These are phyloP conservation scores for Aspergillus panamensis DNA, from an alignment of 495 filamentous ascomycete species.

Conservation along the genomic window DNA sequence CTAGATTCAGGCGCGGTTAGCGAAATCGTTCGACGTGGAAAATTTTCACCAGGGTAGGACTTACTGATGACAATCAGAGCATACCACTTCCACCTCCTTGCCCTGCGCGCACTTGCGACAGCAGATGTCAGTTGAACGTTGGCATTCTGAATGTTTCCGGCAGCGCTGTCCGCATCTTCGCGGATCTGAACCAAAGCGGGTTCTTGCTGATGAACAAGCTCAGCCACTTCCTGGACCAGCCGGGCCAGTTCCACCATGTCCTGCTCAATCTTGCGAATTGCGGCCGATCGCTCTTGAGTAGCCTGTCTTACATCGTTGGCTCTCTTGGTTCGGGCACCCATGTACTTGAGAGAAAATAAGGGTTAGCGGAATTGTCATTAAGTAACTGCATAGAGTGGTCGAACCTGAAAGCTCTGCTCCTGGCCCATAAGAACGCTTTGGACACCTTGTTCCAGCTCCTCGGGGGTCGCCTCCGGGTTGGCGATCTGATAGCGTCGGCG, in stretches of 20 bases:
- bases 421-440: conserved; percentile 63
- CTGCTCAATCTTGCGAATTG: conserved; percentile 85
- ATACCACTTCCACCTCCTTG: conserved; percentile 97
- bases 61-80: conserved; percentile 78
- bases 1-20: conserved; percentile 18
- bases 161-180: conserved; percentile 73
- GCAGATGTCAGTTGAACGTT: conserved; percentile 76
- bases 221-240: conserved; percentile 81
- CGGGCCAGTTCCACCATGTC: conserved; percentile 81
- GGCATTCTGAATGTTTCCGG: conserved; percentile 72
- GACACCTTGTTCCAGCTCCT: conserved; percentile 72
- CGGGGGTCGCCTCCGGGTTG: conserved; percentile 75
- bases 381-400: neutral
- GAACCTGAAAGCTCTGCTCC: conserved; percentile 69
- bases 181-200: conserved; percentile 72
- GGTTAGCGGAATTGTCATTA: neutral
- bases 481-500: conserved; percentile 88
- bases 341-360: neutral
- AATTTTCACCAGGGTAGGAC: conserved; percentile 31
- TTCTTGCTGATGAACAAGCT: conserved; percentile 80
- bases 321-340: conserved; percentile 72
- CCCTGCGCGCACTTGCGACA: conserved; percentile 71
- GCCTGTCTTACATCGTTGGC: conserved; percentile 71
- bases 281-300: conserved; percentile 78
- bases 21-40: neutral